Percentiles rank a stretch among this genome's conserved stretches.
Evolutionary conservation across 2,329 filamentous ascomycete genomes (phyloP).

Genomic region (Stemphylium lycopersici): DNA sequence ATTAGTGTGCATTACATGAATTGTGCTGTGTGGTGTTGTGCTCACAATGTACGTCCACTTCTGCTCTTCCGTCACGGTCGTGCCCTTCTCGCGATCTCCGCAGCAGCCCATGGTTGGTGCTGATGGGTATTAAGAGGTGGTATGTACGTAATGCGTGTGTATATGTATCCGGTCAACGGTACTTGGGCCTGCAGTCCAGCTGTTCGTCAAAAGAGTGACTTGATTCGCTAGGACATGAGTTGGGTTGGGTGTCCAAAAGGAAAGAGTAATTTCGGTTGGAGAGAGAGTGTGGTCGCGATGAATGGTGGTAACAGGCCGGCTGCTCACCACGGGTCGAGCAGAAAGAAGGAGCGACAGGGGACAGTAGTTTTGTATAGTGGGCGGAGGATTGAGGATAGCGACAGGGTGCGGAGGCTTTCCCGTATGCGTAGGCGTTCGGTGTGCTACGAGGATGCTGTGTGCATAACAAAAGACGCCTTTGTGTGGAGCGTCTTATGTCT

Average conservation of each 20-base stretch:
- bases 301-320: slow-evolving; percentile 48
- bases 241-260: slow-evolving; percentile 5
- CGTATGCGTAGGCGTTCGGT: slow-evolving; percentile 15
- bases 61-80: slow-evolving; percentile 52
- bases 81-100: slow-evolving; percentile 47
- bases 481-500: slow-evolving; percentile 40
- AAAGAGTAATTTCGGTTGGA: not conserved
- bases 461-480: slow-evolving; percentile 36
- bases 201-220: slow-evolving; percentile 43
- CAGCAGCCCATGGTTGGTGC: slow-evolving; percentile 44
- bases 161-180: slow-evolving; percentile 45
- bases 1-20: slow-evolving; percentile 25
- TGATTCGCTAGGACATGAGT: slow-evolving; percentile 35
- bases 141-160: slow-evolving; percentile 21
- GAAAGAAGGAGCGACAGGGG: slow-evolving; percentile 39
- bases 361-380: slow-evolving; percentile 24
- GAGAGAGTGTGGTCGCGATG: slow-evolving; percentile 22
- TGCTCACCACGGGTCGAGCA: slow-evolving; percentile 44
- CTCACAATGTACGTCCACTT: slow-evolving; percentile 92
- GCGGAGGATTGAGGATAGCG: slow-evolving; percentile 22
- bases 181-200: slow-evolving; percentile 43
- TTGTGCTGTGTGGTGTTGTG: slow-evolving; percentile 15
- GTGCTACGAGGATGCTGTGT: slow-evolving; percentile 28
- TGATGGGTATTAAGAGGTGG: slow-evolving; percentile 33
- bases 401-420: slow-evolving; percentile 16